Percentiles rank a stretch among this genome's conserved stretches.
These are phyloP conservation scores for Fusarium ambrosium DNA, from an alignment of 2,329 filamentous ascomycete species.

Conservation along the genomic window DNA sequence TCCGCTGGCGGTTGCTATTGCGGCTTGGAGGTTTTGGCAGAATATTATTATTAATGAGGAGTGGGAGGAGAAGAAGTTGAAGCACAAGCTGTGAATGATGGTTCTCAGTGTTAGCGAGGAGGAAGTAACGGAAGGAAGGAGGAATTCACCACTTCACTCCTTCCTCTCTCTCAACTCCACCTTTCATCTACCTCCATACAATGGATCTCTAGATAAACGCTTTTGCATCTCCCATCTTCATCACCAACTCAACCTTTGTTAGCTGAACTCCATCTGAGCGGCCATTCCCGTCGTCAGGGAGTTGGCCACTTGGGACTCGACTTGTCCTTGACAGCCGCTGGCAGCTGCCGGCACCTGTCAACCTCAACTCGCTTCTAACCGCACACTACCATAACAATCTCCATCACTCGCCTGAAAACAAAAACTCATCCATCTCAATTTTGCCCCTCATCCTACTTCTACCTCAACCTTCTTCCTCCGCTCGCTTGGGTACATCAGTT, in stretches of 20 bases:
- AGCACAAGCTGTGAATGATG: constrained; percentile 41
- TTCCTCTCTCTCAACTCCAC: not conserved
- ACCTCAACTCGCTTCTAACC: not conserved
- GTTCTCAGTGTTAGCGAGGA: not conserved
- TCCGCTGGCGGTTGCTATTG: constrained; percentile 78
- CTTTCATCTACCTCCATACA: not conserved
- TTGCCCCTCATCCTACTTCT: constrained; percentile 12
- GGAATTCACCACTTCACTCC: not conserved
- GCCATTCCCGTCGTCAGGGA: not conserved
- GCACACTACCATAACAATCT: not conserved
- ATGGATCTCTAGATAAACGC: not conserved
- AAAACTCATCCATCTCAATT: not conserved
- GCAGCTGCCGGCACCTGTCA: constrained; percentile 27
- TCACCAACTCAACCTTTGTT: not conserved
- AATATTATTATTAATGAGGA: constrained; percentile 77
- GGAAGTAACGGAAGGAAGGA: not conserved
- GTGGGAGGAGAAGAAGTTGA: constrained; percentile 73
- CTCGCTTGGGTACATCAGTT: constrained; percentile 14
- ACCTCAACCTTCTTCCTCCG: not conserved
- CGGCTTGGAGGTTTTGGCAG: constrained; percentile 78
- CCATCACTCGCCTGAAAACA: not conserved
- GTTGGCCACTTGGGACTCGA: not conserved
- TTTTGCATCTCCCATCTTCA: not conserved
- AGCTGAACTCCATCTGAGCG: not conserved
- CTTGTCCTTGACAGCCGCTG: not conserved